Base-by-base conservation (phyloP, 2,329 filamentous ascomycete genomes). In the Diaporthe sp. region DNA sequence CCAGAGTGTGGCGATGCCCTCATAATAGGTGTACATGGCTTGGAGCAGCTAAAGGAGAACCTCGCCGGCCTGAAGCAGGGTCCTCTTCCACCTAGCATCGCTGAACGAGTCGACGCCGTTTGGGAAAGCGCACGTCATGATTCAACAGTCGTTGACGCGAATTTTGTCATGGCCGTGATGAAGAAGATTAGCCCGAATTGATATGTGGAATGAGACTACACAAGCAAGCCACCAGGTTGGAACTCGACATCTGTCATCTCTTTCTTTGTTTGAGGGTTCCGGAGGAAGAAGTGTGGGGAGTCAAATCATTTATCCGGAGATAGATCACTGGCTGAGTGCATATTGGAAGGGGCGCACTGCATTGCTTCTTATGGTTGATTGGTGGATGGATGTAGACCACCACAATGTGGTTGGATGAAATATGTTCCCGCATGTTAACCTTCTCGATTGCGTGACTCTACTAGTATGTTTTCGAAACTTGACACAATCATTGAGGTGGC, bases 61-160 rank as follows among this genome's bases (percentile, higher is more conserved):
- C 19, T 65, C 61, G 17, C 25, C 17, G 42, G 61, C 25, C 42
- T 65, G 8, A 65, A 49, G 6, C 42, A 65, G 61, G 61, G 61
- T n/a, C 61, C 61, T 4, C 61, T 65, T 15, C 15, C 61, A 65
- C 17, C 61, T 28, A 46, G 42, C 28, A 65, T 65, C 9, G 61
- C 61, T 34, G 61, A 22, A 49, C 61, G 42, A 31, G 61, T 65
- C 17, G 61, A 65, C 17, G 42, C 61, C 17, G 12, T 65, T 49
- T 65, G 61, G 61, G 61, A 34, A 34, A 31, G 25, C 15, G 42
- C 42, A n/a, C 42, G 61, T n/a, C 61, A 49, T 49, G 61, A 65
- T 28, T 13, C 61, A 9, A 65, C 42, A 34, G 28, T 65, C 15
- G 61, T 65, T 49, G 61, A 65, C 31, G 61, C 25, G 61, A 9